These are phyloP conservation scores for Metschnikowia baotianmanensis DNA, from an alignment of 805 yeast species.

Conservation along the genomic window DNA sequence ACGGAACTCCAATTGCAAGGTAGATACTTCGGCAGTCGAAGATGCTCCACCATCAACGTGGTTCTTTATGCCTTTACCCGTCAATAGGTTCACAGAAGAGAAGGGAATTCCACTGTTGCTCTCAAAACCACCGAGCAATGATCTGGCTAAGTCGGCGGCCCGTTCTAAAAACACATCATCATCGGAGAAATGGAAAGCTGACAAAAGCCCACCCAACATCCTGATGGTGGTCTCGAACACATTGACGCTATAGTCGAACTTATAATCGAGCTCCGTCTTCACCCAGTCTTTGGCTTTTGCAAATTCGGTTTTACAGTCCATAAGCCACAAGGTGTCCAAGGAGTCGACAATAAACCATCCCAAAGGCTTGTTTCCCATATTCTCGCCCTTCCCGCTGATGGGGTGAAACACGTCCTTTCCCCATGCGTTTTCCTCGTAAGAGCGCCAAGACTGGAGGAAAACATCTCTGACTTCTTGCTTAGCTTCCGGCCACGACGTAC, in stretches of 20 bases:
- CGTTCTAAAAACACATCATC: conserved; percentile 73
- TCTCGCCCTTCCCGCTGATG: conserved; percentile 54
- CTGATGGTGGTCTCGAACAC: conserved; percentile 93
- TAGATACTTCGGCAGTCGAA: conserved; percentile 86
- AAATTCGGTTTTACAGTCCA: conserved; percentile 67
- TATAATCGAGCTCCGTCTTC: conserved; percentile 61
- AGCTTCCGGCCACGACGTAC: conserved; percentile 43
- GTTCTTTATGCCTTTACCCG: conserved; percentile 57
- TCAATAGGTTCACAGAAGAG: conserved; percentile 68
- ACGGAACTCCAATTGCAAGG: conserved; percentile 84
- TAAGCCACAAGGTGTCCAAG: conserved; percentile 74
- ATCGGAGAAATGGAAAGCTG: conserved; percentile 70
- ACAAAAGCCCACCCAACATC: conserved; percentile 89
- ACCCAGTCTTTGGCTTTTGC: conserved; percentile 73
- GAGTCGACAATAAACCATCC: conserved; percentile 95
- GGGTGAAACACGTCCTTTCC: conserved; percentile 81
- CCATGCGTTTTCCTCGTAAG: conserved; percentile 76
- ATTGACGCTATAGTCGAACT: conserved; percentile 71
- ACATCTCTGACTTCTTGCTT: conserved; percentile 61
- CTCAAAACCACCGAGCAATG: conserved; percentile 67
- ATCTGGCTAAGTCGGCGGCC: conserved; percentile 77
- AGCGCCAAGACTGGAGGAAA: conserved; percentile 74
- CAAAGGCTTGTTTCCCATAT: conserved; percentile 78
- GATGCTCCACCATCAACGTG: conserved; percentile 76
- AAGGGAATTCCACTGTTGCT: conserved; percentile 70